phyloP scores from a whole-genome alignment of 1,284 basidiomycete genomes.

The Austroboletus niveus region DNA sequence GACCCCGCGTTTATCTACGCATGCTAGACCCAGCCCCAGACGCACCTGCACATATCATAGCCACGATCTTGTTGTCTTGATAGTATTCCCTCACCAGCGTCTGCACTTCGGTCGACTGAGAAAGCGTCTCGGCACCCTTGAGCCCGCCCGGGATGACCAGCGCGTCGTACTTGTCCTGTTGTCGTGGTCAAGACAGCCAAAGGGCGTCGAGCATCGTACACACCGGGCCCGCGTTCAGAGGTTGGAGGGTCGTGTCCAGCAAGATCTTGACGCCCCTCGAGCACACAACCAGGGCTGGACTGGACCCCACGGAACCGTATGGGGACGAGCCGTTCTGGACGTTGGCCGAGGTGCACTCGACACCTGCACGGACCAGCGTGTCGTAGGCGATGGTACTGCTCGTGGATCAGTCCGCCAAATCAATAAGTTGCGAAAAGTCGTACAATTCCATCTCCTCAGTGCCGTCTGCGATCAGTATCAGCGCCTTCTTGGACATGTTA shows the following conservation, averaged over 20 bases:
- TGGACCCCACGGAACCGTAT: slow-evolving; percentile 25
- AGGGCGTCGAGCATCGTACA: slow-evolving; percentile 11
- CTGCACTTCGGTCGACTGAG: slow-evolving; percentile 59
- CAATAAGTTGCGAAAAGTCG: not conserved
- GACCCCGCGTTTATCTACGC: not conserved
- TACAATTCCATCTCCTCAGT: slow-evolving; percentile 91
- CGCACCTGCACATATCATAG: slow-evolving; percentile 81
- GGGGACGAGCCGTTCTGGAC: slow-evolving; percentile 44
- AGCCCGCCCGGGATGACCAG: slow-evolving; percentile 81
- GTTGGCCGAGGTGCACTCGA: slow-evolving; percentile 63
- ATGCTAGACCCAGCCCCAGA: not conserved
- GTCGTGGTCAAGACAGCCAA: not conserved
- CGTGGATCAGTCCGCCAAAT: not conserved
- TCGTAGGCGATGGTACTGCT: slow-evolving; percentile 77
- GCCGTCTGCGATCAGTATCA: slow-evolving; percentile 84
- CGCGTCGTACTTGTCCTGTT: slow-evolving; percentile 61
- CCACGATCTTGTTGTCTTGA: slow-evolving; percentile 61
- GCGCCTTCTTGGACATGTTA: slow-evolving; percentile 41
- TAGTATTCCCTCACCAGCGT: slow-evolving; percentile 63
- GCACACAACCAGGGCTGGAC: slow-evolving; percentile 54
- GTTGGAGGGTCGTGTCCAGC: slow-evolving; percentile 60
- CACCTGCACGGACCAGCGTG: slow-evolving; percentile 73
- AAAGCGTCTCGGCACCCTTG: slow-evolving; percentile 76
- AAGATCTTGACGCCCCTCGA: slow-evolving; percentile 75
- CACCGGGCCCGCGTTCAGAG: slow-evolving; percentile 45